phyloP scores from a whole-genome alignment of 768 basidiomycete genomes.

The Ephemerocybe angulata region DNA sequence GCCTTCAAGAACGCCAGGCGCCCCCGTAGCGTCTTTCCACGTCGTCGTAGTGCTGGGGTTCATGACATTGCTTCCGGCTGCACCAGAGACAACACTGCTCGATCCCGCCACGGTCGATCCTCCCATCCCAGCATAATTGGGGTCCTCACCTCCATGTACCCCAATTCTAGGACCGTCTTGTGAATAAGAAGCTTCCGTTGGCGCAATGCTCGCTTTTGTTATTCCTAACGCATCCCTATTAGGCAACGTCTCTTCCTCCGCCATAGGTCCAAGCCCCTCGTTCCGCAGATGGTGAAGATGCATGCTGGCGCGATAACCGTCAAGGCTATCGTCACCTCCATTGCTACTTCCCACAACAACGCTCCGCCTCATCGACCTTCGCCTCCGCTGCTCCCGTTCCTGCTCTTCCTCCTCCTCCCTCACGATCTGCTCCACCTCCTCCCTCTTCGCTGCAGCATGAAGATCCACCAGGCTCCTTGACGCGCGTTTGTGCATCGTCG shows the following conservation, averaged over 20 bases:
- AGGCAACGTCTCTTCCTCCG: slow-evolving; percentile 2
- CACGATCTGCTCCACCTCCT: slow-evolving; percentile 28
- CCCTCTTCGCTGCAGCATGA: slow-evolving; percentile 28
- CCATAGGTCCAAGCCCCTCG: neutral
- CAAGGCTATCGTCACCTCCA: neutral
- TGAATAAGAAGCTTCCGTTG: neutral
- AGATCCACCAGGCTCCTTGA: slow-evolving; percentile 68
- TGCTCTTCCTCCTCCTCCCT: slow-evolving; percentile 25
- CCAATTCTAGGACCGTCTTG: neutral
- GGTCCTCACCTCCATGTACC: neutral
- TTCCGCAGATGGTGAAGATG: neutral
- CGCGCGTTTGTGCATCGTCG: slow-evolving; percentile 53
- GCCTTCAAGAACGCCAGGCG: slow-evolving; percentile 7
- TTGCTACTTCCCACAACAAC: neutral
- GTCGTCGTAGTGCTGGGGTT: too few species aligned
- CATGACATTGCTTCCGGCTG: too few species aligned
- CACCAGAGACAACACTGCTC: neutral
- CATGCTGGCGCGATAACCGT: neutral
- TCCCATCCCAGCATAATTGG: too few species aligned
- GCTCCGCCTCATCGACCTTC: slow-evolving; percentile 4
- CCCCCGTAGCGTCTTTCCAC: too few species aligned
- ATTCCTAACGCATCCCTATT: slow-evolving; percentile 7
- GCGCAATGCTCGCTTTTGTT: neutral
- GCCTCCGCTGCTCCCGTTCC: slow-evolving; percentile 19
- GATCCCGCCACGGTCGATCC: neutral